Evolutionary conservation across 805 yeast species (phyloP), one percentile per base, ranked within the genome.

Genomic region (Metschnikowia orientalis): DNA sequence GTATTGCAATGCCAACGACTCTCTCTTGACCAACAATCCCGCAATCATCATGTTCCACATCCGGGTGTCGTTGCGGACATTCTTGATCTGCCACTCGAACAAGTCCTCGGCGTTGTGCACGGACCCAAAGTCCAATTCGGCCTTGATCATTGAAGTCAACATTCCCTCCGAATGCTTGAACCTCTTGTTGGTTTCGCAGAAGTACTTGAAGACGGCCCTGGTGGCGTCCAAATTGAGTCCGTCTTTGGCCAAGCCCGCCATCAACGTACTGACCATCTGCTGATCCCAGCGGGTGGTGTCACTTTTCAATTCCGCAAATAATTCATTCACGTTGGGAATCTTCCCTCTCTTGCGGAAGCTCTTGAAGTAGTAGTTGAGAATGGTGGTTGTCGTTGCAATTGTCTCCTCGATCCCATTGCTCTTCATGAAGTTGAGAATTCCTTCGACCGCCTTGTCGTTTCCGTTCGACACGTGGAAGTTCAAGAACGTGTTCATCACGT

Each of bases 341-440:
- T 58, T 52, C 7, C 75, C 76, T 21, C 69, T 61, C n/a, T 57
- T 59, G 23, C 56, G 56, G 20, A 66, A 59, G 21, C 57, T 36
- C 49, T 74, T 75, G 57, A 79, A 64, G 42, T 69, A 62, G 32
- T 69, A 55, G 46, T 79, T 78, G 33, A 80, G 64, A 15, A 79
- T 57, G 21, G 73, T 69, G 3, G 88, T 71, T 55, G 75, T 75
- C 2, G 89, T 79, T 11, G 76, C 76, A 28, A 76, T 63, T 50
- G 78, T 84, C 17, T 81, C 81, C 22, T 62, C 47, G 15, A 79
- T 53, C 3, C 58, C 51, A 16, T 59, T 37, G 19, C 51, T 52
- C 23, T 48, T 51, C 75, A 79, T 70, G 37, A 61, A 59, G 20
- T 66, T 38, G 17, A 62, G 59, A 25, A 81, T 54, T 9, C 74